Conservation (phyloP, 257 asterid species). For the Apocynum venetum region DNA sequence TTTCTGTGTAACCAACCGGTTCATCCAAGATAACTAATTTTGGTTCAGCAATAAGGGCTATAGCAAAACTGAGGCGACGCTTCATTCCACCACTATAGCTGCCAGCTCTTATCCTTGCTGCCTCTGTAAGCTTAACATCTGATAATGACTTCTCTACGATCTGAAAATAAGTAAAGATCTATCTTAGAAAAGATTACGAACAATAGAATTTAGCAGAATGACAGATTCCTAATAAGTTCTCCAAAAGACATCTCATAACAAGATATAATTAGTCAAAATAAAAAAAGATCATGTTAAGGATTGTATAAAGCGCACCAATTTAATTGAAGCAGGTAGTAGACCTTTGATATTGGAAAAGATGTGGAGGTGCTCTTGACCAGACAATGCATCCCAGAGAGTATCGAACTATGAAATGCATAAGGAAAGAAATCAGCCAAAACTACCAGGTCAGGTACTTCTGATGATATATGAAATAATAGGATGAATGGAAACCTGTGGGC, state of each 20-base stretch:
- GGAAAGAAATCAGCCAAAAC: constrained; percentile 14
- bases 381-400: constrained; percentile 82
- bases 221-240: neutral
- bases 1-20: constrained; percentile 50
- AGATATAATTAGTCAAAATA: neutral
- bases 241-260: neutral
- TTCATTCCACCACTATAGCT: constrained; percentile 97
- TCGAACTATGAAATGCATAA: constrained; percentile 56
- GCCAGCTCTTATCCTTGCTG: constrained; percentile 66
- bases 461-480: constrained; percentile 6
- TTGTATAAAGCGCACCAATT: constrained; percentile 35
- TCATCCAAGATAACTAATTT: constrained; percentile 80
- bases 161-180: constrained; percentile 32
- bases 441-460: neutral
- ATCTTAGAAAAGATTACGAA: neutral
- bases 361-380: constrained; percentile 80
- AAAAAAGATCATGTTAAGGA: constrained; percentile 1
- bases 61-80: constrained; percentile 93
- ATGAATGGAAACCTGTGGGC: constrained; percentile 68
- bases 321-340: constrained; percentile 50
- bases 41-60: constrained; percentile 90
- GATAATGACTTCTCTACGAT: constrained; percentile 55
- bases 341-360: constrained; percentile 88
- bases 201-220: neutral
- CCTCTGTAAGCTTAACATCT: constrained; percentile 78